A percentile compares a stretch with the other conserved stretches of the same genome.
Conservation (phyloP, 2,329 filamentous ascomycete species). For the Blumeria graminis region DNA sequence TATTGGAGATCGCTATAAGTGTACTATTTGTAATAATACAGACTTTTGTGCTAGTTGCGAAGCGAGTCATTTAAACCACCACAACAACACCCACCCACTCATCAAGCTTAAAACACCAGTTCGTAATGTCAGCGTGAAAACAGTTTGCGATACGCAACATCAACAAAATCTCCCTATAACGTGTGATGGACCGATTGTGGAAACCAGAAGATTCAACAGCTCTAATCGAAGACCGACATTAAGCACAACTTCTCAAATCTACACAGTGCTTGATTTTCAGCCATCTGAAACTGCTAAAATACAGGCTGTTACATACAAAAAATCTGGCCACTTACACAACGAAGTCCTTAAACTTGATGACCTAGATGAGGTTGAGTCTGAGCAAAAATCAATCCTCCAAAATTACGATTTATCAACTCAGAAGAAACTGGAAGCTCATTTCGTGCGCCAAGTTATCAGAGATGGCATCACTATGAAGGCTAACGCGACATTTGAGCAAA, state of each 20-base stretch:
- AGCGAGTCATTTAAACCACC: slow-evolving; percentile 56
- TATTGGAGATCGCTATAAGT: slow-evolving; percentile 80
- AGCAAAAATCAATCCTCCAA: slow-evolving; percentile 8
- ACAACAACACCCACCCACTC: slow-evolving; percentile 89
- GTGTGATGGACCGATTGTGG: slow-evolving; percentile 32
- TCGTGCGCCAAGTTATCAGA: slow-evolving; percentile 50
- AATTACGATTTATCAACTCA: too few species aligned
- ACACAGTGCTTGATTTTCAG: slow-evolving; percentile 50
- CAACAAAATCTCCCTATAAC: slow-evolving; percentile 41
- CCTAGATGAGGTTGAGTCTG: slow-evolving; percentile 1
- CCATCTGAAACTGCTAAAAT: slow-evolving; percentile 26
- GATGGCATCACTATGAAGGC: slow-evolving; percentile 54
- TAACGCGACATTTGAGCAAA: slow-evolving; percentile 60
- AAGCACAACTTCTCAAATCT: slow-evolving; percentile 23
- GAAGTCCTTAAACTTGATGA: slow-evolving; percentile 10
- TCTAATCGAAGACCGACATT: too few species aligned
- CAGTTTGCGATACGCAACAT: slow-evolving; percentile 50
- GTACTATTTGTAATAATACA: slow-evolving; percentile 77
- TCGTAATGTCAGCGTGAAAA: slow-evolving; percentile 67
- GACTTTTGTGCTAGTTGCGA: slow-evolving; percentile 94
- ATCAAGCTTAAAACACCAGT: slow-evolving; percentile 94
- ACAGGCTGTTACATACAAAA: slow-evolving; percentile 13
- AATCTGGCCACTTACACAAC: slow-evolving; percentile 10
- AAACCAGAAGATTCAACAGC: too few species aligned
- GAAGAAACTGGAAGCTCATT: slow-evolving; percentile 32